Evolutionary conservation across 106 monocot species (phyloP).

Genomic region (Dioscorea zingiberensis): DNA sequence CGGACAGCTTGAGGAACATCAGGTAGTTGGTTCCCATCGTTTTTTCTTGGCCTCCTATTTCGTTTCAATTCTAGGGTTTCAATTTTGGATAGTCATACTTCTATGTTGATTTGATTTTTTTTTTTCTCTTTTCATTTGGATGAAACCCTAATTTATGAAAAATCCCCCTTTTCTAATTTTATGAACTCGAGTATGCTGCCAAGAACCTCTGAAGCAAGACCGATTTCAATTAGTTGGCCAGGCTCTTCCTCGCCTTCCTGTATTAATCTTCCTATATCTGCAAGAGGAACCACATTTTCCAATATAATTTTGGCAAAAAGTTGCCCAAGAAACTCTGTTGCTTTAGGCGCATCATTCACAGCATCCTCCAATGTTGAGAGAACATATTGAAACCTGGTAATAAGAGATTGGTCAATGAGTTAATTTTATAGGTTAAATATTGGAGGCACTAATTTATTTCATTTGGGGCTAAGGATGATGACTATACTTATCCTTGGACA

Average conservation of each 20-base stretch:
- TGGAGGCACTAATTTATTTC: neutral
- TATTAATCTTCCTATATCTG: constrained; percentile 58
- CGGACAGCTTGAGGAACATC: no score
- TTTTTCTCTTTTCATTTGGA: no score
- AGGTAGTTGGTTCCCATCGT: no score
- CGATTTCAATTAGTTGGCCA: constrained; percentile 51
- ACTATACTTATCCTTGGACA: constrained; percentile 63
- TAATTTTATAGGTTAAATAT: neutral
- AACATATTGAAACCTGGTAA: constrained; percentile 60
- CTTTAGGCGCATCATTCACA: constrained; percentile 85
- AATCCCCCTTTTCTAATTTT: constrained; percentile 60
- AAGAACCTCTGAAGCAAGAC: constrained; percentile 69
- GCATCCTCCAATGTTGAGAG: constrained; percentile 71
- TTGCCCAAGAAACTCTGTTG: constrained; percentile 76
- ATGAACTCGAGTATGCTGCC: constrained; percentile 54
- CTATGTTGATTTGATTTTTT: no score
- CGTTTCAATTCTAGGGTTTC: no score
- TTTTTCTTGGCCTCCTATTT: no score
- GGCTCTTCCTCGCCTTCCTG: constrained; percentile 79
- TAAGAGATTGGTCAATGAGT: neutral
- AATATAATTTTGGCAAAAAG: constrained; percentile 54
- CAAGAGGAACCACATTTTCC: constrained; percentile 48
- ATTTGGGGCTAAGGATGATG: neutral
- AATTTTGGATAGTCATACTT: no score
- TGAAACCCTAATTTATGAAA: no score